Evolutionary conservation across 176 grass and related monocot genomes (phyloP).

Genomic region (Lolium rigidum): DNA sequence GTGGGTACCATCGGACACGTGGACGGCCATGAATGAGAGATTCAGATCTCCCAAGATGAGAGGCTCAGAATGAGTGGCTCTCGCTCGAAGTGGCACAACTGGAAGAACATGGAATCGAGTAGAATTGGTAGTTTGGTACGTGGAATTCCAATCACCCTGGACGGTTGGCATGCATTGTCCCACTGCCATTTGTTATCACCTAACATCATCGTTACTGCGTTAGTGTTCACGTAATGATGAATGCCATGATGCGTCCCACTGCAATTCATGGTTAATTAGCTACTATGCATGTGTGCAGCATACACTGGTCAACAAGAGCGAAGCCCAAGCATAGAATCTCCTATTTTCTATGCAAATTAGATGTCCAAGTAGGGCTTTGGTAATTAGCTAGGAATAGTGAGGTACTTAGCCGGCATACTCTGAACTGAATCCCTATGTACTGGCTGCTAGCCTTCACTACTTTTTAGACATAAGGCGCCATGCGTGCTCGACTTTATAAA

Average conservation of each 20-base stretch:
- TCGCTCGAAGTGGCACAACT: neutral
- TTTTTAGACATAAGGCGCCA: too few relatives aligned
- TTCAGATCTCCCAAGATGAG: too few relatives aligned
- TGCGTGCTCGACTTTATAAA: too few relatives aligned
- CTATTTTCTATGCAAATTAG: neutral
- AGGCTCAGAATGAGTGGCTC: neutral
- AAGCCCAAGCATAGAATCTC: constrained; percentile 12
- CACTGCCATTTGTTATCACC: constrained; percentile 8
- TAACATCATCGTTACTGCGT: neutral
- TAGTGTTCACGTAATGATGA: constrained; percentile 9
- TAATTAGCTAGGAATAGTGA: too few relatives aligned
- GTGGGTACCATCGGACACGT: constrained; percentile 35
- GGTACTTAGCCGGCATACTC: neutral
- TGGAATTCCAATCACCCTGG: constrained; percentile 28
- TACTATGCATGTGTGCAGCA: neutral
- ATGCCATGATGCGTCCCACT: constrained; percentile 30
- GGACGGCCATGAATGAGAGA: constrained; percentile 41
- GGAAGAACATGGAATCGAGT: constrained; percentile 24
- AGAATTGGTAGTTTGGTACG: neutral
- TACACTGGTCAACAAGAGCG: neutral
- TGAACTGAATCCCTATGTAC: neutral
- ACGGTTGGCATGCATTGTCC: constrained; percentile 27
- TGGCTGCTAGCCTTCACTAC: neutral
- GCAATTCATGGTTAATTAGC: neutral
- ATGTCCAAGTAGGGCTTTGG: neutral